Base-by-base conservation (phyloP, 305 asterid species). In the Vinca major region DNA sequence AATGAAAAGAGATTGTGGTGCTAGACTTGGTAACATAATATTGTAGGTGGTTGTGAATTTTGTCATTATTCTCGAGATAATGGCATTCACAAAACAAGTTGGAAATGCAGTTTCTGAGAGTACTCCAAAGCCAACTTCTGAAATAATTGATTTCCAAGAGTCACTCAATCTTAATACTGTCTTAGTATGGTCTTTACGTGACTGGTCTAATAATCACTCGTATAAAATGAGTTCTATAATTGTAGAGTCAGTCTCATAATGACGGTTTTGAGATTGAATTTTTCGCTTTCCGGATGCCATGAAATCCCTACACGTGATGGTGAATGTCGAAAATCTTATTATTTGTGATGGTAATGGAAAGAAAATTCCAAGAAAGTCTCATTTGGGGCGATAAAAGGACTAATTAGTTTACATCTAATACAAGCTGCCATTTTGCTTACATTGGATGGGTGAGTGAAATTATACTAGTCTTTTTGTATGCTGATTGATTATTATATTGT, bases 381-480 rank as follows among this genome's bases (percentile, higher is more conserved):
- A 4, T 13, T 14, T 5, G 16, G 64, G 44, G 33, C 26, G 44
- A 50, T 52, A 40, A 62, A 70, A 37, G 63, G 44, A 40, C 43
- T 2, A 1, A 41, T 52, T 53, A 44, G 9, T 63, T 65, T 45
- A 68, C 55, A 43, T 12, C 17, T 16, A 4, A 61, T 19, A 33
- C 14, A 14, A 71, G 74, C 75, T 54, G 75, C 70, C 75, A 64
- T 43, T 71, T n/a, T 45, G 51, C n/a, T 54, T 55, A 16, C 70
- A 64, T 71, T 71, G 75, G 66, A 55, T 64, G 52, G 47, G 66
- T 71, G 75, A n/a, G 70, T 71, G 40, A 71, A 71, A 56, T 33
- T 4, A 4, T 3, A 45, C 66, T 7, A 26, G 58, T 37, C 54
- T 21, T 71, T 11, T 40, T 71, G 62, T 26, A 66, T 71, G 73